A percentile compares a stretch with the other conserved stretches of the same genome.
Evolutionary conservation across 2,329 filamentous ascomycete genomes (phyloP).

Genomic region (Sclerotinia glacialis): DNA sequence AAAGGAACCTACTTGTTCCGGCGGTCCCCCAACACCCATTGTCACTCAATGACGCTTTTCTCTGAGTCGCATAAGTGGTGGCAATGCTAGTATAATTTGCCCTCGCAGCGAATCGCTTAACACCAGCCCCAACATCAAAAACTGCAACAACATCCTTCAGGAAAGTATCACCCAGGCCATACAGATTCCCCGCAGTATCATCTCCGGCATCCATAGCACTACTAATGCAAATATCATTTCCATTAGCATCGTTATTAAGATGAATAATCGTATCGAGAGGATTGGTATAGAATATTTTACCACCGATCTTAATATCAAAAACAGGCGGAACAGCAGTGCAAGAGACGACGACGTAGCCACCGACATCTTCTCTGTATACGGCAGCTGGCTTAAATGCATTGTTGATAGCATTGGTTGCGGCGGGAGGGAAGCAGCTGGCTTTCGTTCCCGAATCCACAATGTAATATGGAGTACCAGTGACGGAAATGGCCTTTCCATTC

Average conservation of each 20-base stretch:
- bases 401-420: conserved; percentile 42
- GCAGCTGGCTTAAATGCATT: conserved; percentile 45
- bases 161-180: conserved; percentile 48
- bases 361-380: conserved; percentile 35
- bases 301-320: conserved; percentile 44
- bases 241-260: conserved; percentile 26
- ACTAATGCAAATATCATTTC: conserved; percentile 37
- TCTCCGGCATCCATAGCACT: conserved; percentile 39
- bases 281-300: conserved; percentile 38
- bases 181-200: conserved; percentile 36
- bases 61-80: conserved; percentile 1
- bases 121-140: conserved; percentile 48
- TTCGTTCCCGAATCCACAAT: conserved; percentile 46
- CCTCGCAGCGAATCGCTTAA: conserved; percentile 47
- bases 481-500: conserved; percentile 15
- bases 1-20: not conserved
- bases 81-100: conserved; percentile 31
- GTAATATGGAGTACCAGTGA: conserved; percentile 24
- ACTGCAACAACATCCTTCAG: conserved; percentile 51
- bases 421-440: conserved; percentile 43
- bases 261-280: conserved; percentile 38
- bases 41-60: not conserved
- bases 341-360: conserved; percentile 44
- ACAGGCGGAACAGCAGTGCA: conserved; percentile 44
- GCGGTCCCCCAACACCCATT: not conserved